A percentile compares a stretch with the other conserved stretches of the same genome.
Conservation (phyloP, 768 basidiomycete genomes). For the Basidioascus undulatus region DNA sequence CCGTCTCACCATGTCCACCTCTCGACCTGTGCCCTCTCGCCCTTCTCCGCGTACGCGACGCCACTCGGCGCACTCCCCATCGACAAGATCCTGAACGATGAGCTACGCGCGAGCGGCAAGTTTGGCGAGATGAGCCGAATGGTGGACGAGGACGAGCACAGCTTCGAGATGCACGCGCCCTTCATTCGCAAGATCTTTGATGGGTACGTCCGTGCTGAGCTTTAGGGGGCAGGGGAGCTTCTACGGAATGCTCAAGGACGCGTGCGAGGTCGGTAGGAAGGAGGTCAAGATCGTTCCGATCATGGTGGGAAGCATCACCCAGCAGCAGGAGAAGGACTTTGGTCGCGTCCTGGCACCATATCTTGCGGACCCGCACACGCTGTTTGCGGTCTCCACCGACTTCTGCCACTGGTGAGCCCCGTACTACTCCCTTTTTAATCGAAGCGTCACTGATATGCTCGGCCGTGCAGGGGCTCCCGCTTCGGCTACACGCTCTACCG, state of each 20-base stretch:
- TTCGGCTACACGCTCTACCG: constrained; percentile 79
- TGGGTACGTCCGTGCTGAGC: constrained; percentile 26
- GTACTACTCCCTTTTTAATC: constrained; percentile 10
- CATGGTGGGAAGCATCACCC: constrained; percentile 54
- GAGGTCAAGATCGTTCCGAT: constrained; percentile 73
- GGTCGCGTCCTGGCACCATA: constrained; percentile 58
- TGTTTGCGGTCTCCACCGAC: constrained; percentile 81
- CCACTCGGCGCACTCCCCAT: constrained; percentile 63
- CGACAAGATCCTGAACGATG: constrained; percentile 51
- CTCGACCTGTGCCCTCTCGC: constrained; percentile 60
- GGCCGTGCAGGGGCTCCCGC: constrained; percentile 41
- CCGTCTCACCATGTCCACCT: constrained; percentile 86
- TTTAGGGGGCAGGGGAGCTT: constrained; percentile 1
- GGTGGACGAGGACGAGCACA: constrained; percentile 84
- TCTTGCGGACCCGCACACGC: constrained; percentile 47
- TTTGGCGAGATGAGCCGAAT: constrained; percentile 41
- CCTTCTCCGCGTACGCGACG: constrained; percentile 53
- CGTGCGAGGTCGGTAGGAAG: constrained; percentile 21
- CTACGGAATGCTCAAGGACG: not conserved
- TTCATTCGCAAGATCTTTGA: constrained; percentile 67
- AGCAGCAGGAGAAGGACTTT: constrained; percentile 33
- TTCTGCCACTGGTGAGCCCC: constrained; percentile 79
- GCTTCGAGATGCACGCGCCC: constrained; percentile 92
- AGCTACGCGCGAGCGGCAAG: constrained; percentile 36
- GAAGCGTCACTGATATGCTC: not conserved